Evolutionary conservation across 108 stramenopile genomes (phyloP).

Genomic region (Cylindrotheca fusiformis): DNA sequence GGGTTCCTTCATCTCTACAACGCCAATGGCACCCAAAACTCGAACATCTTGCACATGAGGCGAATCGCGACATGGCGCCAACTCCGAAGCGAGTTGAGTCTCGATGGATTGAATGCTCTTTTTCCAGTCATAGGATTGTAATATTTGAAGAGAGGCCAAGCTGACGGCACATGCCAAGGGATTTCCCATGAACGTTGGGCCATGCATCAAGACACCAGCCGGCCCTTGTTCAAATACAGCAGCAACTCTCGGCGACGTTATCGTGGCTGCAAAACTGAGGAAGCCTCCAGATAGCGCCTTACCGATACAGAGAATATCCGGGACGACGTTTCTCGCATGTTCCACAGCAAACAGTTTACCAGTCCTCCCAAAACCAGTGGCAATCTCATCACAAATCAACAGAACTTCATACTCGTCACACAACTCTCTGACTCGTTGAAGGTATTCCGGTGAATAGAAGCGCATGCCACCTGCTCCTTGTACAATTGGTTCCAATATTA

Average conservation of each 20-base stretch:
- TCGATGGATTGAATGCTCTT: constrained; percentile 50
- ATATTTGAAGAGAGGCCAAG: constrained; percentile 53
- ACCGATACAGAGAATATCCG: constrained; percentile 85
- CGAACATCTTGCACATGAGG: constrained; percentile 71
- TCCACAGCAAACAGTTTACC: constrained; percentile 81
- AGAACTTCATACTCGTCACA: constrained; percentile 72
- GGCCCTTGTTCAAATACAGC: constrained; percentile 51
- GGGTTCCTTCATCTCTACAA: constrained; percentile 72
- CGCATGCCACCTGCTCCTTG: constrained; percentile 91
- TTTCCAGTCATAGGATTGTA: constrained; percentile 52
- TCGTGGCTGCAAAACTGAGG: constrained; percentile 75
- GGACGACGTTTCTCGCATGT: constrained; percentile 45
- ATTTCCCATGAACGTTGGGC: constrained; percentile 86
- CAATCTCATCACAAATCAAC: constrained; percentile 89
- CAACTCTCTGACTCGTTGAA: constrained; percentile 54
- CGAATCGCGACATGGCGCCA: constrained; percentile 49
- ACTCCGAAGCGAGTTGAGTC: constrained; percentile 34
- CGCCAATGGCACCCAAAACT: constrained; percentile 86
- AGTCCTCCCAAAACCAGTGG: constrained; percentile 88
- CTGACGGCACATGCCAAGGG: constrained; percentile 80
- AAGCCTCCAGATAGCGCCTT: constrained; percentile 88
- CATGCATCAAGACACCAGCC: constrained; percentile 75
- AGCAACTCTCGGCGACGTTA: constrained; percentile 62
- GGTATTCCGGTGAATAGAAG: constrained; percentile 71
- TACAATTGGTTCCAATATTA: constrained; percentile 90